Percentiles rank a stretch among this genome's conserved stretches.
Evolutionary conservation across 768 basidiomycete genomes (phyloP).

Genomic region (Russula lepida): DNA sequence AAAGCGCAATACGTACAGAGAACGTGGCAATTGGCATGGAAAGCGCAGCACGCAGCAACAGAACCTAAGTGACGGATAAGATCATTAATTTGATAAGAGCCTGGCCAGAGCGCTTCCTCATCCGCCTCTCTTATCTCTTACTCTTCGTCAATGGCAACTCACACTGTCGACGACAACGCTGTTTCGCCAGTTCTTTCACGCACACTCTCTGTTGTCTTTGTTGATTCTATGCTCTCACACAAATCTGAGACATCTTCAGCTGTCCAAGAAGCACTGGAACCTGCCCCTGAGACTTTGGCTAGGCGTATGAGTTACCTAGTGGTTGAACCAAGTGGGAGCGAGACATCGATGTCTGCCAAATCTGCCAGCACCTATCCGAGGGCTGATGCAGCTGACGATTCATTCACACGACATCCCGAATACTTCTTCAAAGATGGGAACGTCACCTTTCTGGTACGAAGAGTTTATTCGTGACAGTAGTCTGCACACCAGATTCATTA

Average conservation of each 20-base stretch:
- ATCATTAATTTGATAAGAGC: too few relatives aligned
- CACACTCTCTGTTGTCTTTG: not conserved
- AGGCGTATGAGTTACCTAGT: too few relatives aligned
- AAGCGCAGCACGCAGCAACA: too few relatives aligned
- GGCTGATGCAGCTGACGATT: not conserved
- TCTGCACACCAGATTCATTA: not conserved
- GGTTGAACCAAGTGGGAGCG: not conserved
- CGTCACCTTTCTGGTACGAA: conserved; percentile 12
- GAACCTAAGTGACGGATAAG: too few relatives aligned
- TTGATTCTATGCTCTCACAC: not conserved
- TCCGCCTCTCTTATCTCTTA: not conserved
- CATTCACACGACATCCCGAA: conserved; percentile 6
- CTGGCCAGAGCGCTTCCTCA: too few relatives aligned
- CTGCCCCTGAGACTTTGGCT: not conserved
- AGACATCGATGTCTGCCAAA: not conserved
- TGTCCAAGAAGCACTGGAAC: not conserved
- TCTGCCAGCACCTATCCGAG: not conserved
- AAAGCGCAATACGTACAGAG: too few relatives aligned
- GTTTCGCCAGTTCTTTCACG: not conserved
- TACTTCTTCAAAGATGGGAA: conserved; percentile 15
- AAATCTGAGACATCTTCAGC: not conserved
- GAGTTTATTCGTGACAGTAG: too few relatives aligned
- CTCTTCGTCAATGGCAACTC: not conserved
- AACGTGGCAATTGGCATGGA: too few relatives aligned
- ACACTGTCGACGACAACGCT: not conserved